Evolutionary conservation across 2,329 filamentous ascomycete genomes (phyloP).

Genomic region (Torrubiellomyces zombiae): DNA sequence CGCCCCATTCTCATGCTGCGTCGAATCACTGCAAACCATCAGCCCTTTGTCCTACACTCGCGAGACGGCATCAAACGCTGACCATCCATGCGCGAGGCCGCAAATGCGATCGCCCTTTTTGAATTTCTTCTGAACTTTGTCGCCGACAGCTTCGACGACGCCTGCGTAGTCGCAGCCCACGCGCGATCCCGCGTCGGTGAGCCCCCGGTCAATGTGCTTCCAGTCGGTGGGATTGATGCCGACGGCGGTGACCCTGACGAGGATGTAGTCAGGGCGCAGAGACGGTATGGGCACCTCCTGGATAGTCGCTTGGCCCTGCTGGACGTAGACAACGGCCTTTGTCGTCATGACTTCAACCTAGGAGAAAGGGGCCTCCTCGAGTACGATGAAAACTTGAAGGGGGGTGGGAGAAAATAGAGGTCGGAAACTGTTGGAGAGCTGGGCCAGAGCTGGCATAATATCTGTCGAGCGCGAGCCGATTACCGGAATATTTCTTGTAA

Average conservation of each 20-base stretch:
- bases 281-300: constrained; percentile 6
- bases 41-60: too few species aligned
- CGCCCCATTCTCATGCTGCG: constrained; percentile 22
- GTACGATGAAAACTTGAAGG: too few species aligned
- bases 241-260: constrained; percentile 17
- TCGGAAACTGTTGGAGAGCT: too few species aligned
- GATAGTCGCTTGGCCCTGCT: too few species aligned
- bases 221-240: constrained; percentile 19
- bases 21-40: constrained; percentile 14
- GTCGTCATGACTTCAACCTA: too few species aligned
- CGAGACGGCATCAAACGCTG: too few species aligned
- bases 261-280: constrained; percentile 8
- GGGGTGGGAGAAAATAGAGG: too few species aligned
- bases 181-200: constrained; percentile 11
- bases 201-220: constrained; percentile 14
- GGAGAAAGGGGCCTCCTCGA: too few species aligned
- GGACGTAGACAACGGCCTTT: too few species aligned
- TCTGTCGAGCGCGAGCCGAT: too few species aligned
- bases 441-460: too few species aligned
- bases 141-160: constrained; percentile 12
- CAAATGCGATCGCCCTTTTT: constrained; percentile 11
- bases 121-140: constrained; percentile 3
- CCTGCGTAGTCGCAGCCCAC: constrained; percentile 19
- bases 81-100: constrained; percentile 16
- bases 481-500: too few species aligned